These are phyloP conservation scores for Paraleonurus japonicus DNA, from an alignment of 257 asterid species.

Conservation along the genomic window DNA sequence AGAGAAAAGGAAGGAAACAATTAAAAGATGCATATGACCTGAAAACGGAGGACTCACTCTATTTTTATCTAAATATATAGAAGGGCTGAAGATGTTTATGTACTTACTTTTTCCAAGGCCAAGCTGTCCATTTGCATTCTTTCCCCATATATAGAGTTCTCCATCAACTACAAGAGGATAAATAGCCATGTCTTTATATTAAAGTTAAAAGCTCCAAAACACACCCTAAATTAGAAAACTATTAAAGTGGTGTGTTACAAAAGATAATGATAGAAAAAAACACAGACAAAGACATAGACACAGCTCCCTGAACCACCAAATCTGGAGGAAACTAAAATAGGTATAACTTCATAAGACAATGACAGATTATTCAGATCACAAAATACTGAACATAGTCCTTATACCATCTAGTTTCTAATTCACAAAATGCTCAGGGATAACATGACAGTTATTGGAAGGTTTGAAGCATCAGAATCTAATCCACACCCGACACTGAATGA, in stretches of 20 bases:
- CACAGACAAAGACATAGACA: not conserved
- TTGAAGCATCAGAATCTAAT: conserved; percentile 9
- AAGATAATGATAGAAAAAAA: not conserved
- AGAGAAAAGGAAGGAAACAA: not conserved
- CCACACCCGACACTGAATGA: not conserved
- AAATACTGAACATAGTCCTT: not conserved
- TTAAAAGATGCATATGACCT: not conserved
- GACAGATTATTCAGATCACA: not conserved
- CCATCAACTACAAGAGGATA: conserved; percentile 70
- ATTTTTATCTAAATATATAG: not conserved
- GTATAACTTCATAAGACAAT: not conserved
- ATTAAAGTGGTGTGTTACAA: not conserved
- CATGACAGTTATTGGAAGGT: conserved; percentile 8
- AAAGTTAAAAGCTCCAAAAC: conserved; percentile 9
- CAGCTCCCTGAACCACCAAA: conserved; percentile 13
- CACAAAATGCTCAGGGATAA: not conserved
- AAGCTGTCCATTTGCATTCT: conserved; percentile 87
- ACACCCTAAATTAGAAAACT: not conserved
- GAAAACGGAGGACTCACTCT: conserved; percentile 1
- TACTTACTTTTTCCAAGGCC: conserved; percentile 93
- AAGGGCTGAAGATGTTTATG: not conserved
- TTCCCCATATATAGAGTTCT: conserved; percentile 94
- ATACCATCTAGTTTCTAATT: not conserved
- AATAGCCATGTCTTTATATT: conserved; percentile 1
- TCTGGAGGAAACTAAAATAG: not conserved